These are phyloP conservation scores for Leishmania guyanensis DNA, from an alignment of 208 protist species.

Conservation along the genomic window DNA sequence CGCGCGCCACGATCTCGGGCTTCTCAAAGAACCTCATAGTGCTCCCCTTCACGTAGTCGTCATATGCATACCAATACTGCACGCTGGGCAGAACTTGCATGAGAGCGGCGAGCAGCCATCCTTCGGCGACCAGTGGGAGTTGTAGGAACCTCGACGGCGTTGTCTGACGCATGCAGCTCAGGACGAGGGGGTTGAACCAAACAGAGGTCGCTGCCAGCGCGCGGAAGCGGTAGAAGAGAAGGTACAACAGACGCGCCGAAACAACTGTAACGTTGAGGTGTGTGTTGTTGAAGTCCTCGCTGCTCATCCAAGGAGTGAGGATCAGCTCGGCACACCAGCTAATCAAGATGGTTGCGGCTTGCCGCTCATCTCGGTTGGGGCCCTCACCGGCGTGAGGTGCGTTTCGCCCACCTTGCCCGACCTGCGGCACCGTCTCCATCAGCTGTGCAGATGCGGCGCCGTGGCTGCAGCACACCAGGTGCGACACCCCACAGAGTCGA, in stretches of 20 bases:
- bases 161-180: conserved; percentile 3
- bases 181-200: conserved; percentile 1
- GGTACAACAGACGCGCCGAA: conserved; percentile 14
- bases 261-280: not conserved
- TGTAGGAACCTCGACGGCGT: not conserved
- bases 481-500: conserved; percentile 8
- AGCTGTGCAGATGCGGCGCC: not conserved
- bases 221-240: conserved; percentile 7
- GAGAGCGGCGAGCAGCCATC: conserved; percentile 11
- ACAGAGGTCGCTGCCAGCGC: not conserved
- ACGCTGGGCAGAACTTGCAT: not conserved
- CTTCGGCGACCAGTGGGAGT: conserved; percentile 3
- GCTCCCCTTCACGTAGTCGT: not conserved
- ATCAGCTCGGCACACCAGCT: conserved; percentile 30
- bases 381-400: not conserved
- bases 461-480: conserved; percentile 1
- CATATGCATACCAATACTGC: not conserved
- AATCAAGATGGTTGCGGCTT: conserved; percentile 31
- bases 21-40: conserved; percentile 1
- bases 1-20: not conserved
- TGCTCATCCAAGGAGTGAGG: not conserved
- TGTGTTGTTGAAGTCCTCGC: not conserved
- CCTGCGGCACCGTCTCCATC: not conserved
- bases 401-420: not conserved
- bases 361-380: conserved; percentile 1